Evolutionary conservation across 2,329 filamentous ascomycete species (phyloP).

Genomic region (Aspergillus calidoustus): DNA sequence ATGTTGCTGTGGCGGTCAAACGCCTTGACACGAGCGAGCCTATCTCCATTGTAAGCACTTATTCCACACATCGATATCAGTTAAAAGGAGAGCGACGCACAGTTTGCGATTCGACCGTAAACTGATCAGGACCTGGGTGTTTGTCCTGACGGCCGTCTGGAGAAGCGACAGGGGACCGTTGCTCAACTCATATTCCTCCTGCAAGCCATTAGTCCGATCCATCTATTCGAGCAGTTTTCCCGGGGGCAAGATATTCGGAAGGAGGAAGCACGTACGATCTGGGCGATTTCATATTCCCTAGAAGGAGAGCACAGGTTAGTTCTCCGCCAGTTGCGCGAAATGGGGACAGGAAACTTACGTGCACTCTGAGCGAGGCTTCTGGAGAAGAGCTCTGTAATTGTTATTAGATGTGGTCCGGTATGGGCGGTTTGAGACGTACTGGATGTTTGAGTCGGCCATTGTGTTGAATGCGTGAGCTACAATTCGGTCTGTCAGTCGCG

Average conservation of each 20-base stretch:
- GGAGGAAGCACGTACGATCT: conserved; percentile 13
- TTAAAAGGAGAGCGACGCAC: conserved; percentile 1
- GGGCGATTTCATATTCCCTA: conserved; percentile 20
- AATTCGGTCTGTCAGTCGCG: conserved; percentile 12
- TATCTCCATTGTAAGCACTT: conserved; percentile 1
- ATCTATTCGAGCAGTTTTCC: not conserved
- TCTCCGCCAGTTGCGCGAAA: not conserved
- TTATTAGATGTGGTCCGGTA: not conserved
- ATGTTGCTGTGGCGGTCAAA: conserved; percentile 99
- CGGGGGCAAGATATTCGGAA: not conserved
- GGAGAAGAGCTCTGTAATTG: conserved; percentile 14
- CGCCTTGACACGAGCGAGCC: conserved; percentile 92
- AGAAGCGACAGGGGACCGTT: conserved; percentile 87
- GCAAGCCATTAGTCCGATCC: not conserved
- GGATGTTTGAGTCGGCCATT: conserved; percentile 21
- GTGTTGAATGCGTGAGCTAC: conserved; percentile 7
- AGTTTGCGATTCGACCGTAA: conserved; percentile 95
- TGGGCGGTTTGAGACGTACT: conserved; percentile 1
- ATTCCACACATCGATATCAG: not conserved
- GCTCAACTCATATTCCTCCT: conserved; percentile 77
- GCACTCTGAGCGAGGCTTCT: conserved; percentile 21
- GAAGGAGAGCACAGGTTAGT: not conserved
- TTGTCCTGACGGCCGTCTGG: conserved; percentile 91
- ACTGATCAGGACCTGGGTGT: conserved; percentile 94
- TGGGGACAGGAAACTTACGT: conserved; percentile 14